Evolutionary conservation across 75 land plant species (phyloP).

Genomic region (Pinus albicaulis): DNA sequence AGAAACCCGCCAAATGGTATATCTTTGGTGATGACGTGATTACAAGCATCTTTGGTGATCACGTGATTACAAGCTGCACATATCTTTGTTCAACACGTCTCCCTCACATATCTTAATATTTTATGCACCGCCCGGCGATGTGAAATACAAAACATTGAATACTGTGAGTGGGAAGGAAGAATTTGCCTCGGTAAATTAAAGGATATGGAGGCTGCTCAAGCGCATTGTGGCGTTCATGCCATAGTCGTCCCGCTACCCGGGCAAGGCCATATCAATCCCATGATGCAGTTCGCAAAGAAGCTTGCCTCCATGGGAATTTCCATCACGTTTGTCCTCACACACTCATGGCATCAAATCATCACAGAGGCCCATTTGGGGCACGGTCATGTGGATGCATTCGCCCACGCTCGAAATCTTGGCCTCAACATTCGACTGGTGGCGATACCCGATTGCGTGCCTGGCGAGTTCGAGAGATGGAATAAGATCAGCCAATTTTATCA

Average conservation of each 20-base stretch:
- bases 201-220: too few species aligned
- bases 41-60: too few species aligned
- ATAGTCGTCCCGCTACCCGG: conserved; percentile 18
- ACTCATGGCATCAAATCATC: conserved; percentile 5
- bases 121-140: too few species aligned
- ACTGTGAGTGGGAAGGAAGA: too few species aligned
- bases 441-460: neutral
- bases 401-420: neutral
- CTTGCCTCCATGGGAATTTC: conserved; percentile 10
- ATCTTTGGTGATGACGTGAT: too few species aligned
- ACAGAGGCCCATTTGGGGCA: too few species aligned
- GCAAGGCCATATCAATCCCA: conserved; percentile 33
- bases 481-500: neutral
- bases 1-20: too few species aligned
- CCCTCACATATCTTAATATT: too few species aligned
- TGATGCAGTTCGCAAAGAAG: conserved; percentile 28
- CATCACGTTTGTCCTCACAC: conserved; percentile 25
- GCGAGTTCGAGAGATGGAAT: neutral
- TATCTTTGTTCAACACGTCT: too few species aligned
- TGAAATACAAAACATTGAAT: too few species aligned
- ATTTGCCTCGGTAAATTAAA: too few species aligned
- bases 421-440: neutral
- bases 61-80: too few species aligned
- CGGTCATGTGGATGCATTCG: neutral
- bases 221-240: conserved; percentile 7